Base-by-base conservation (phyloP, 2,329 filamentous ascomycete species). In the Ampelomyces quisqualis region DNA sequence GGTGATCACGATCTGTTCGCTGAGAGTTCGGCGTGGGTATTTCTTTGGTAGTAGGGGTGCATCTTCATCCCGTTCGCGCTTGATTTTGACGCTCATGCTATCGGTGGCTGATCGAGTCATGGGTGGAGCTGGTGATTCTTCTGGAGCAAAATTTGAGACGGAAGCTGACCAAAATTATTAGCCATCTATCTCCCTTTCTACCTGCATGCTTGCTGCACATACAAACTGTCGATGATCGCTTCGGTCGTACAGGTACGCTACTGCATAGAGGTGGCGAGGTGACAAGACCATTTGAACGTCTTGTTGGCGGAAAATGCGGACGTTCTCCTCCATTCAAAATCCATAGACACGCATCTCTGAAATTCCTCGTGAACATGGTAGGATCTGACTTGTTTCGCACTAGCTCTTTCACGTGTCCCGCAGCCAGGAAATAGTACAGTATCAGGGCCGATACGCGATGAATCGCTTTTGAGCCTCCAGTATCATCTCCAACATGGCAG, bases 151-250 rank as follows among this genome's bases (percentile, higher is more conserved):
- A 7, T 43, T 40, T 8, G 47, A 39, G 5, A 36, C 40, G 23
- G 35, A 51, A 23, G 43, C 45, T 56, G 8, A 23, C 8, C 14
- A 13, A 24, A 10, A 17, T 13, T n/a, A 30, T 45, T 28, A 48
- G 41, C 21, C 11, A 30, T 3, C 11, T 5, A 13, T 1, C 20
- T 3, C 71, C 68, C 45, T 78, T 76, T 9, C 75, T 74, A 26
- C 79, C 76, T n/a, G n/a, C n/a, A 0, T 77, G 73, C 38, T 19
- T 82, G 71, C 10, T 68, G 63, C 39, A 85, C 79, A 79, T 81
- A 85, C 10, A 88, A 80, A 20, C 79, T 70, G 6, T 81, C 81
- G 29, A 90, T 70, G 11, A 84, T 80, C 14, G 73, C 71, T 62
- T 82, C 83, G 17, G 85, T 84, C 46, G 81, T 74, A 55, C 53